A percentile compares a stretch with the other conserved stretches of the same genome.
Evolutionary conservation across 2,329 filamentous ascomycete species (phyloP).

Genomic region (Aspergillus hiratsukae): DNA sequence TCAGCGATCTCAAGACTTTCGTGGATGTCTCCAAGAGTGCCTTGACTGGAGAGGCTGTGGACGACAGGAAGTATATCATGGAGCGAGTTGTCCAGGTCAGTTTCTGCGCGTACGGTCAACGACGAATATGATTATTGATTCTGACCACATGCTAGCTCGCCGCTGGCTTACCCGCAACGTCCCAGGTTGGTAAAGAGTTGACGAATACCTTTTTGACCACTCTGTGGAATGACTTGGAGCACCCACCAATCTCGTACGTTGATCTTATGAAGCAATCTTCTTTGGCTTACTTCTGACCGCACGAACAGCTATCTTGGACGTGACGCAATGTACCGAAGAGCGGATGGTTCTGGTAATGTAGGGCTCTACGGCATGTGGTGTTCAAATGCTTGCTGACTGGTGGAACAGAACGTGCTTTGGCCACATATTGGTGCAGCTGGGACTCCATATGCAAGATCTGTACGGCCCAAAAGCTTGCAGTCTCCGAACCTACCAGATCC

Average conservation of each 20-base stretch:
- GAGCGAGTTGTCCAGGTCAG: constrained; percentile 50
- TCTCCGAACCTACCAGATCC: constrained; percentile 61
- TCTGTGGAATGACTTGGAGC: constrained; percentile 53
- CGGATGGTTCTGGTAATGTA: constrained; percentile 42
- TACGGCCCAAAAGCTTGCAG: constrained; percentile 54
- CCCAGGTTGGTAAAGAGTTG: constrained; percentile 32
- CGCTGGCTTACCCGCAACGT: constrained; percentile 34
- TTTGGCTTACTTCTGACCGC: constrained; percentile 10
- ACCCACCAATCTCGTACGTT: constrained; percentile 50
- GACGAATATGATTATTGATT: neutral
- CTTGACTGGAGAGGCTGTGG: constrained; percentile 48
- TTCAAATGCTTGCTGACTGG: constrained; percentile 33
- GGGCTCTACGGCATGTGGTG: neutral
- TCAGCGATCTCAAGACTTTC: constrained; percentile 42
- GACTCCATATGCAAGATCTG: constrained; percentile 65
- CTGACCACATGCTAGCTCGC: constrained; percentile 26
- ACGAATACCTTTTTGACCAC: constrained; percentile 50
- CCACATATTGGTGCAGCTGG: constrained; percentile 62
- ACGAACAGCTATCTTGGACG: constrained; percentile 33
- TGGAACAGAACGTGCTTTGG: constrained; percentile 54
- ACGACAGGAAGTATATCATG: constrained; percentile 62
- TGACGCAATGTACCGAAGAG: constrained; percentile 29
- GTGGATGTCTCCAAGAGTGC: constrained; percentile 39
- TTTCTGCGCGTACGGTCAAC: neutral
- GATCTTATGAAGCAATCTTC: constrained; percentile 19